Percentiles rank a stretch among this genome's conserved stretches.
Evolutionary conservation across 805 yeast genomes (phyloP).

Genomic region (Grigorovia jiainica): DNA sequence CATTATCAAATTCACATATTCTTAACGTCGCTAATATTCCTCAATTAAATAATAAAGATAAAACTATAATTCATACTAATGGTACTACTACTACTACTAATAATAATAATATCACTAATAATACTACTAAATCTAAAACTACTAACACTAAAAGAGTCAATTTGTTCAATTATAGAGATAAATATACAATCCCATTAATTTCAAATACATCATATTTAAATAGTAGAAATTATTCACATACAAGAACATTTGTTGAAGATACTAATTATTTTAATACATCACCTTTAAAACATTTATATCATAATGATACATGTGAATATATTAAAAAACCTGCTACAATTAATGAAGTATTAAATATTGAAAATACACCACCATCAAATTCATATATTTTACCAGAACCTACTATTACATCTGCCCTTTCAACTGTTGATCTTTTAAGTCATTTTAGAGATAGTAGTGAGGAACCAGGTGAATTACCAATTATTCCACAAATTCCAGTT

Average conservation of each 20-base stretch:
- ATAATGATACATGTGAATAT: conserved; percentile 9
- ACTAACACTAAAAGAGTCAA: not conserved
- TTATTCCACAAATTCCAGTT: not conserved
- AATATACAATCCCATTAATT: not conserved
- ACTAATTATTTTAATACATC: conserved; percentile 28
- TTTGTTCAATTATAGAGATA: not conserved
- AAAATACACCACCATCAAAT: conserved; percentile 1
- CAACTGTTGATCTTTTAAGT: not conserved
- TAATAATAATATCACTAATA: not conserved
- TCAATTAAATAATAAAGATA: not conserved
- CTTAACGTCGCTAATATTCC: not conserved
- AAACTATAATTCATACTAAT: no score
- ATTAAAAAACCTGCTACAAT: conserved; percentile 5
- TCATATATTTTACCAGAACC: conserved; percentile 1
- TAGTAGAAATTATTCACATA: conserved; percentile 1
- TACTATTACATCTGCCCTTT: not conserved
- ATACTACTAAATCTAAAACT: not conserved
- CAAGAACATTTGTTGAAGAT: conserved; percentile 26
- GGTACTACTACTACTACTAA: not conserved
- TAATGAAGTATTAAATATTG: conserved; percentile 5
- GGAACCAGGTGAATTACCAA: not conserved
- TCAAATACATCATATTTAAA: not conserved
- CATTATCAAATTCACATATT: conserved; percentile 1
- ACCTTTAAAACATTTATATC: conserved; percentile 27
- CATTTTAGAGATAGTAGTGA: not conserved